phyloP scores from a whole-genome alignment of 345 rosid species.

The Conringia planisiliqua region DNA sequence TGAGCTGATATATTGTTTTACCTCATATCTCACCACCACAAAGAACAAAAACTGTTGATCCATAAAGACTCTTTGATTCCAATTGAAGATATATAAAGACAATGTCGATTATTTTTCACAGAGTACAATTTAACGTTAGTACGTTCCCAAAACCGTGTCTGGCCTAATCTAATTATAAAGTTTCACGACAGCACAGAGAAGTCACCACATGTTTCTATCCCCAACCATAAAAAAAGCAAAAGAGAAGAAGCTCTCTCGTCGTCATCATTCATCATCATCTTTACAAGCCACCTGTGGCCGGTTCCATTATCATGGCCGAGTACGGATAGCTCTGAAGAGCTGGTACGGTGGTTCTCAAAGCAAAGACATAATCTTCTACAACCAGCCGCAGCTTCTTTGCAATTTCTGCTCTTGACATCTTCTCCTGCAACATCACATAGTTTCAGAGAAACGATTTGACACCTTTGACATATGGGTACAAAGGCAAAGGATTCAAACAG shows the following conservation, averaged over 20 bases:
- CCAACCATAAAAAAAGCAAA: not conserved
- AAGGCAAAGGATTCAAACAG: not conserved
- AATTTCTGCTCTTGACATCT: constrained; percentile 56
- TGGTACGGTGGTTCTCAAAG: constrained; percentile 57
- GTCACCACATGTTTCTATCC: constrained; percentile 26
- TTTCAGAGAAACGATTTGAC: not conserved
- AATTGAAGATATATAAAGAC: too few relatives aligned
- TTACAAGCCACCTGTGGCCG: not conserved
- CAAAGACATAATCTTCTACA: constrained; percentile 63
- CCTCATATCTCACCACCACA: too few relatives aligned
- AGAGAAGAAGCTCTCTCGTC: not conserved
- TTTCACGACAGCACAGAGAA: constrained; percentile 14
- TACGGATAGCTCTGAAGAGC: constrained; percentile 52
- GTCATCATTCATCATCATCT: not conserved
- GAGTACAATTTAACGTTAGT: too few relatives aligned
- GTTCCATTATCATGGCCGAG: not conserved
- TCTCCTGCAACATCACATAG: constrained; percentile 39
- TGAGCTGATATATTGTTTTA: too few relatives aligned
- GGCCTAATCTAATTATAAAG: not conserved
- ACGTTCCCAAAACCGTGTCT: not conserved
- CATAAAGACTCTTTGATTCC: too few relatives aligned
- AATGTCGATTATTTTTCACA: too few relatives aligned
- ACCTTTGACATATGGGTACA: not conserved
- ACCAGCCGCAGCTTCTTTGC: constrained; percentile 51
- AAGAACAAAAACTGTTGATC: too few relatives aligned